Evolutionary conservation across 768 basidiomycete genomes (phyloP).

Genomic region (Exsudoporus frostii): DNA sequence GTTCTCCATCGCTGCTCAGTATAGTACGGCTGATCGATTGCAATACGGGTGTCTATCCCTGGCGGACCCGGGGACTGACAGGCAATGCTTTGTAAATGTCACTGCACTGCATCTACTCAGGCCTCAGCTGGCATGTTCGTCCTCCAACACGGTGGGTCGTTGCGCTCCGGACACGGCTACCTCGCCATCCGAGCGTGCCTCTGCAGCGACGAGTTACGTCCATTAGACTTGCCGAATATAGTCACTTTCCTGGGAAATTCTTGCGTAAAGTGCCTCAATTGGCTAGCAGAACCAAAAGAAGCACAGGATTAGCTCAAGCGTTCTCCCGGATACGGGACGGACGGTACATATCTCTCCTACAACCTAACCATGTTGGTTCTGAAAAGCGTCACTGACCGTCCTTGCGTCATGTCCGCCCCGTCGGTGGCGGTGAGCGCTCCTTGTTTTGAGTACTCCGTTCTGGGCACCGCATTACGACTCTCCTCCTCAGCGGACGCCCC

Average conservation of each 20-base stretch:
- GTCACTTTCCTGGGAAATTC: not conserved
- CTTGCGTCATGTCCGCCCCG: constrained; percentile 26
- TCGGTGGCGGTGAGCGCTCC: constrained; percentile 33
- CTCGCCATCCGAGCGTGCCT: constrained; percentile 10
- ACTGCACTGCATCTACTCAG: constrained; percentile 19
- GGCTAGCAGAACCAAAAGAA: not conserved
- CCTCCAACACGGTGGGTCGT: constrained; percentile 1
- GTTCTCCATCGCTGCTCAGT: not conserved
- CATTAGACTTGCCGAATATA: not conserved
- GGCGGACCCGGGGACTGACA: not conserved
- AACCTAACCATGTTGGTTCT: constrained; percentile 7
- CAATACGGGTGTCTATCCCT: too few species aligned
- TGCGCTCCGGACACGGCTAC: constrained; percentile 22
- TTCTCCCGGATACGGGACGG: constrained; percentile 21
- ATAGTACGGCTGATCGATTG: constrained; percentile 1
- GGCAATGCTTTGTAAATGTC: constrained; percentile 22
- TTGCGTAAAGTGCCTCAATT: not conserved
- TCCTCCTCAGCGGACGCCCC: constrained; percentile 23
- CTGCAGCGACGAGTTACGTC: not conserved
- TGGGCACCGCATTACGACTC: constrained; percentile 26
- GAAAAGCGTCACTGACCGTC: constrained; percentile 4
- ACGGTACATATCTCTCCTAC: constrained; percentile 6
- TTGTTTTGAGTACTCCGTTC: constrained; percentile 31
- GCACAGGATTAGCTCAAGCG: constrained; percentile 25
- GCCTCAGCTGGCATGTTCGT: constrained; percentile 7